phyloP scores from a whole-genome alignment of 305 asterid species.

The Solanum chacoense region DNA sequence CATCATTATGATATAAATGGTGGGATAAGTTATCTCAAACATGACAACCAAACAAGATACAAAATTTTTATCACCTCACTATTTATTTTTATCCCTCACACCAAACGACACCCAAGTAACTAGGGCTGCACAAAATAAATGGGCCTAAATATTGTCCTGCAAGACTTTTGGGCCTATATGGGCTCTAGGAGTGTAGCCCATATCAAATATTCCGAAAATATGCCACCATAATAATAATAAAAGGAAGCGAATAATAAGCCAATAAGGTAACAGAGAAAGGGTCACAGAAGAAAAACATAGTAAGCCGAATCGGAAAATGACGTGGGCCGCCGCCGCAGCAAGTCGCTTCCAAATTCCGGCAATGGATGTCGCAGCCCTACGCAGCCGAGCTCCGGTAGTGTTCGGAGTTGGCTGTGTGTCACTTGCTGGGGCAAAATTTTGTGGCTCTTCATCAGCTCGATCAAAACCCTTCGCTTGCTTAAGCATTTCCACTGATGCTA shows the following conservation, averaged over 20 bases:
- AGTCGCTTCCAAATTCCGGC: slow-evolving; percentile 63
- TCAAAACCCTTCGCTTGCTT: slow-evolving; percentile 31
- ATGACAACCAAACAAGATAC: too few species aligned
- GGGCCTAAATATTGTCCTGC: not conserved
- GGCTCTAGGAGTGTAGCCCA: not conserved
- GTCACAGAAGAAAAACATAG: not conserved
- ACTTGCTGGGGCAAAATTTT: slow-evolving; percentile 31
- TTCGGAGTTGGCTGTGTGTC: slow-evolving; percentile 48
- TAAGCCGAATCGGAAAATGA: slow-evolving; percentile 22
- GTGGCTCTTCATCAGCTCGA: not conserved
- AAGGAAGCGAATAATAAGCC: not conserved
- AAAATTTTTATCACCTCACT: too few species aligned
- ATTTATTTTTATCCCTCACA: too few species aligned
- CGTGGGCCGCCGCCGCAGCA: slow-evolving; percentile 60
- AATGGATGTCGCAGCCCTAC: slow-evolving; percentile 27
- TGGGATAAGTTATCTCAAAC: too few species aligned
- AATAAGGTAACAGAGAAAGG: not conserved
- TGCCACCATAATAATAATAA: not conserved
- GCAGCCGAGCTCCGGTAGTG: slow-evolving; percentile 38
- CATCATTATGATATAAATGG: too few species aligned
- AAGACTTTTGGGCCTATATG: not conserved
- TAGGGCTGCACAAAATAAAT: not conserved
- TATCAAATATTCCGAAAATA: not conserved
- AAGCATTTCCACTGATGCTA: slow-evolving; percentile 21
- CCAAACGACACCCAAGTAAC: too few species aligned